phyloP scores from a whole-genome alignment of 805 yeast species.

The Metschnikowia lochheadii region DNA sequence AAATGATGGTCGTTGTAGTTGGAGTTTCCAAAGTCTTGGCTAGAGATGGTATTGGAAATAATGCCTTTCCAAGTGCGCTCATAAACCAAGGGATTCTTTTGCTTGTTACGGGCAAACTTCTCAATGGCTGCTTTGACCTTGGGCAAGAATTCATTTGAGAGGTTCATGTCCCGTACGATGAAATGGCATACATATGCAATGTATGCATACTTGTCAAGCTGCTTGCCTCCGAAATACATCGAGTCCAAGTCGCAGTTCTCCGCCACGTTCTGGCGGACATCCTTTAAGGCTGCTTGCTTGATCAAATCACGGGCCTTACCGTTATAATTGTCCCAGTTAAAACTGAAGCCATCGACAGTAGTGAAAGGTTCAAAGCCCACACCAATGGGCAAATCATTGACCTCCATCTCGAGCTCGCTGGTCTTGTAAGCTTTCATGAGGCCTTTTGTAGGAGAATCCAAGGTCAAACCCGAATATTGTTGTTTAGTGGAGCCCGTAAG shows the following conservation, averaged over 20 bases:
- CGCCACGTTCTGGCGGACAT: constrained; percentile 51
- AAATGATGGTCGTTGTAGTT: constrained; percentile 74
- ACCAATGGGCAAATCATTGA: constrained; percentile 36
- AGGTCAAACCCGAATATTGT: constrained; percentile 27
- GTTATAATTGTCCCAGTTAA: constrained; percentile 17
- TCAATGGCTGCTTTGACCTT: constrained; percentile 64
- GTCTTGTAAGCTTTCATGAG: constrained; percentile 42
- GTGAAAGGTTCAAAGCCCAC: constrained; percentile 57
- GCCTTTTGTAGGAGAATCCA: constrained; percentile 52
- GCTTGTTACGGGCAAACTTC: constrained; percentile 65
- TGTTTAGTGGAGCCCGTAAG: constrained; percentile 26
- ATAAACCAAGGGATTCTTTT: constrained; percentile 68
- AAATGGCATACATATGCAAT: constrained; percentile 68
- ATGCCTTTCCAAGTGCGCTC: constrained; percentile 79
- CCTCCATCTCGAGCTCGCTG: constrained; percentile 38
- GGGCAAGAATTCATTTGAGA: constrained; percentile 51
- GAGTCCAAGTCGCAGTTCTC: constrained; percentile 68
- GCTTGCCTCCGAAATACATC: constrained; percentile 88
- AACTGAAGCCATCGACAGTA: constrained; percentile 18
- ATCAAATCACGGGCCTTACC: constrained; percentile 37
- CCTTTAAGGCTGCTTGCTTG: constrained; percentile 42
- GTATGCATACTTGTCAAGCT: constrained; percentile 86
- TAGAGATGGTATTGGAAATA: constrained; percentile 61
- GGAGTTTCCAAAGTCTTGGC: constrained; percentile 69
- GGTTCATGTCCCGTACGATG: constrained; percentile 51